phyloP scores from a whole-genome alignment of 1,139 yeast species.

The Diutina ranongensis region DNA sequence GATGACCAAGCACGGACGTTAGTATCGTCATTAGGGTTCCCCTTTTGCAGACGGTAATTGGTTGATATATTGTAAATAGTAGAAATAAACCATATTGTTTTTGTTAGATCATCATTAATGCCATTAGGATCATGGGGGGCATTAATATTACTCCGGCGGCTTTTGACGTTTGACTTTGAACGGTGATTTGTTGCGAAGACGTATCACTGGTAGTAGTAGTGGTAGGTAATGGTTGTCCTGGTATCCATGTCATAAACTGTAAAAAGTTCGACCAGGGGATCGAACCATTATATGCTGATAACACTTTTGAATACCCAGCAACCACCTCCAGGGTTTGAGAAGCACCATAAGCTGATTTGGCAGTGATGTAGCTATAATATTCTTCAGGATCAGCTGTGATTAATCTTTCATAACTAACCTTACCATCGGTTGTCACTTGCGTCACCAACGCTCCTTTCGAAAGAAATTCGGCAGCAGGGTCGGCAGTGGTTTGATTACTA shows the following conservation, averaged over 20 bases:
- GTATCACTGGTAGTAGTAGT: neutral
- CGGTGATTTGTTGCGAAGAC: no score
- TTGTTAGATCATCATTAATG: neutral
- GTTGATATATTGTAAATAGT: neutral
- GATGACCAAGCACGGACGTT: slow-evolving; percentile 87
- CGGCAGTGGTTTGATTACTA: neutral
- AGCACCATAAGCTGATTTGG: neutral
- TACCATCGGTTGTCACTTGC: neutral
- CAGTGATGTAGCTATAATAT: neutral
- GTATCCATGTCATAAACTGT: neutral
- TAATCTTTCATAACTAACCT: neutral
- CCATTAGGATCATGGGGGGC: neutral
- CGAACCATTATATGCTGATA: neutral
- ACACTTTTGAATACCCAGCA: neutral
- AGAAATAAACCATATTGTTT: no score
- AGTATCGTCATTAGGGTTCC: slow-evolving; percentile 73
- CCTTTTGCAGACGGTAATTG: slow-evolving; percentile 16
- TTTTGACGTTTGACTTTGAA: no score
- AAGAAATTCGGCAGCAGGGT: neutral
- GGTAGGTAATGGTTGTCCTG: neutral
- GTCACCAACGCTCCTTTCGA: neutral
- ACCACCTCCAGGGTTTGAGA: neutral
- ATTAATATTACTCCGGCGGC: neutral
- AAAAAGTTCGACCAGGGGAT: neutral
- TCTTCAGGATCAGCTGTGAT: neutral